phyloP scores from a whole-genome alignment of 2,329 filamentous ascomycete genomes.

The Aspergillus pseudoglaucus region DNA sequence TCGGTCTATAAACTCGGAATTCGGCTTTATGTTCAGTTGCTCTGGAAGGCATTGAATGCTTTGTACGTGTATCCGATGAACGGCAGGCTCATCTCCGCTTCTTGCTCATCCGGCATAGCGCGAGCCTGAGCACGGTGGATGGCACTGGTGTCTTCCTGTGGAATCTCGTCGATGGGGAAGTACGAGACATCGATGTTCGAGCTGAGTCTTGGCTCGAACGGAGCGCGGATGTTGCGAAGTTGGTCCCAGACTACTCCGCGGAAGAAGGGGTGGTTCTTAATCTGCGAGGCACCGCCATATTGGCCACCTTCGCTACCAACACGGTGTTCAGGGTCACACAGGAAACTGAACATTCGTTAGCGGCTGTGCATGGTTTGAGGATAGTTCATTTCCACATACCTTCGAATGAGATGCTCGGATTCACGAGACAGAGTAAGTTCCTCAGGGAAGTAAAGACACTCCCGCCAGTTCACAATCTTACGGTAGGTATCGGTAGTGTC shows the following conservation, averaged over 20 bases:
- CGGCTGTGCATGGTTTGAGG: conserved; percentile 4
- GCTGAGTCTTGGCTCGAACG: conserved; percentile 88
- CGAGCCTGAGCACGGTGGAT: conserved; percentile 76
- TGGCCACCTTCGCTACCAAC: conserved; percentile 62
- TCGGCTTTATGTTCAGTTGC: conserved; percentile 22
- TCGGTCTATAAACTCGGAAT: conserved; percentile 11
- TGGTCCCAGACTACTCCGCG: conserved; percentile 92
- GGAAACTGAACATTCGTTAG: conserved; percentile 56
- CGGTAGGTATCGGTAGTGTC: conserved; percentile 96
- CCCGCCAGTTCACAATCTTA: conserved; percentile 98
- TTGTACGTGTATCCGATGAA: conserved; percentile 98
- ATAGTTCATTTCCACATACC: conserved; percentile 48
- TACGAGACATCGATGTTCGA: conserved; percentile 96
- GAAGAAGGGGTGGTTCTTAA: conserved; percentile 95
- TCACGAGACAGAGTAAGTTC: conserved; percentile 84
- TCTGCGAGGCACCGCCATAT: conserved; percentile 72
- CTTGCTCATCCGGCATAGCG: conserved; percentile 66
- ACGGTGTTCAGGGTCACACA: conserved; percentile 89
- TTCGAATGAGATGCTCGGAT: conserved; percentile 86
- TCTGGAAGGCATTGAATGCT: conserved; percentile 69
- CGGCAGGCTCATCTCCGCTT: conserved; percentile 89
- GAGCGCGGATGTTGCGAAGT: conserved; percentile 84
- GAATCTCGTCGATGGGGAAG: conserved; percentile 98
- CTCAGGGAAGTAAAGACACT: conserved; percentile 92
- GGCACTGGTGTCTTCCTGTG: conserved; percentile 89